These are phyloP conservation scores for Colletotrichum acutatum DNA, from an alignment of 2,329 filamentous ascomycete species.

Conservation along the genomic window DNA sequence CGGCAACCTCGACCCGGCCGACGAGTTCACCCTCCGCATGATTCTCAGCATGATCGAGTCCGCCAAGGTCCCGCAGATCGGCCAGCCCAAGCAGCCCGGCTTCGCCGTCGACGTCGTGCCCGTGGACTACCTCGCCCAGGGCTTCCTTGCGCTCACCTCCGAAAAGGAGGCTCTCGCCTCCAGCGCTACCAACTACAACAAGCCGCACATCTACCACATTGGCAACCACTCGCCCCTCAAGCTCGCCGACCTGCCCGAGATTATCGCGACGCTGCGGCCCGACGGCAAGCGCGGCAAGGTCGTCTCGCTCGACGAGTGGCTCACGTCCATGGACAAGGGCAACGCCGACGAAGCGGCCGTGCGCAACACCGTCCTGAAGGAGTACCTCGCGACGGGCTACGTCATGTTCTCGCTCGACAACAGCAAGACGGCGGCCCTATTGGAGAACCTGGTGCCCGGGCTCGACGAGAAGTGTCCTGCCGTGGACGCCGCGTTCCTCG, in stretches of 20 bases:
- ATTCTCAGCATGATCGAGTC: constrained; percentile 40
- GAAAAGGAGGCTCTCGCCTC: neutral
- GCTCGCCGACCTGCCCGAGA: constrained; percentile 38
- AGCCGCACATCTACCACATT: constrained; percentile 39
- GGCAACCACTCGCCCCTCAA: constrained; percentile 39
- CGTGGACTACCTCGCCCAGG: constrained; percentile 39
- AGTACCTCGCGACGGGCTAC: constrained; percentile 38
- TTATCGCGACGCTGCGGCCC: constrained; percentile 36
- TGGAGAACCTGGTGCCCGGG: constrained; percentile 37
- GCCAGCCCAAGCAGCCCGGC: constrained; percentile 37
- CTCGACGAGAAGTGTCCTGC: constrained; percentile 36
- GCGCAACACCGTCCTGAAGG: constrained; percentile 37
- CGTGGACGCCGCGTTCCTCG: constrained; percentile 37
- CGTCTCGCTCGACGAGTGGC: constrained; percentile 37
- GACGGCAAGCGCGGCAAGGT: constrained; percentile 30
- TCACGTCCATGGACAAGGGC: constrained; percentile 26
- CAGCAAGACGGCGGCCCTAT: constrained; percentile 33
- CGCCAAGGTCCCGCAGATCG: constrained; percentile 38
- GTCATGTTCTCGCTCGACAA: constrained; percentile 41
- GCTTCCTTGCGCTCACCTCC: neutral
- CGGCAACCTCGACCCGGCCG: constrained; percentile 34
- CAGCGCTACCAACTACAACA: constrained; percentile 20
- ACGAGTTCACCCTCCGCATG: constrained; percentile 41
- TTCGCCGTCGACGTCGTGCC: constrained; percentile 40
- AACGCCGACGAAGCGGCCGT: constrained; percentile 35